A percentile compares a stretch with the other conserved stretches of the same genome.
Evolutionary conservation across 495 filamentous ascomycete species (phyloP).

Genomic region (Achaetomiella virescens): DNA sequence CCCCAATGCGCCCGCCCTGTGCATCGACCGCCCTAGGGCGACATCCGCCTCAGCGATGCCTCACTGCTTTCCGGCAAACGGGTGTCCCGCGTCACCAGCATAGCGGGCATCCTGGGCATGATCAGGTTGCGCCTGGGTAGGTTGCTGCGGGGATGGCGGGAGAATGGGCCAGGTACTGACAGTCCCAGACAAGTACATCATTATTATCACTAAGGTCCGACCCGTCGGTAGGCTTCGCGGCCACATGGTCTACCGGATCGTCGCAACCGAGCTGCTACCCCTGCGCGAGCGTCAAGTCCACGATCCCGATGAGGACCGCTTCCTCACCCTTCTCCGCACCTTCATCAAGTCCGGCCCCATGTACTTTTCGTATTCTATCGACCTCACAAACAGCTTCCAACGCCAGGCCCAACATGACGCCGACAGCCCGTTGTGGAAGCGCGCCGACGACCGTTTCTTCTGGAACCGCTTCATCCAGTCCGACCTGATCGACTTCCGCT

Average conservation of each 20-base stretch:
- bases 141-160: background rate
- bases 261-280: constrained; percentile 87
- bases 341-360: constrained; percentile 78
- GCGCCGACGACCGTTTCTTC: constrained; percentile 95
- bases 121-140: constrained; percentile 84
- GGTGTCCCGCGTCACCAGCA: constrained; percentile 67
- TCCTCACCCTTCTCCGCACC: constrained; percentile 68
- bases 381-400: constrained; percentile 93
- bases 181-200: constrained; percentile 82
- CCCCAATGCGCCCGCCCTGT: constrained; percentile 76
- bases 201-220: constrained; percentile 90
- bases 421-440: constrained; percentile 73
- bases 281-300: constrained; percentile 86
- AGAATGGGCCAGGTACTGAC: background rate
- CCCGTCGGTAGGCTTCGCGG: constrained; percentile 86
- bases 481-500: constrained; percentile 82
- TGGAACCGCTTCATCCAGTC: constrained; percentile 93
- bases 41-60: constrained; percentile 76
- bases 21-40: constrained; percentile 88
- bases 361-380: constrained; percentile 97
- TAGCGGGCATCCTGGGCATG: constrained; percentile 88
- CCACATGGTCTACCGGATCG: constrained; percentile 87
- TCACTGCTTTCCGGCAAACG: constrained; percentile 67
- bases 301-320: constrained; percentile 89
- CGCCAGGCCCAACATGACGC: constrained; percentile 69